Evolutionary conservation across 805 yeast genomes (phyloP).

Genomic region (Vanderwaltozyma tropicalis): DNA sequence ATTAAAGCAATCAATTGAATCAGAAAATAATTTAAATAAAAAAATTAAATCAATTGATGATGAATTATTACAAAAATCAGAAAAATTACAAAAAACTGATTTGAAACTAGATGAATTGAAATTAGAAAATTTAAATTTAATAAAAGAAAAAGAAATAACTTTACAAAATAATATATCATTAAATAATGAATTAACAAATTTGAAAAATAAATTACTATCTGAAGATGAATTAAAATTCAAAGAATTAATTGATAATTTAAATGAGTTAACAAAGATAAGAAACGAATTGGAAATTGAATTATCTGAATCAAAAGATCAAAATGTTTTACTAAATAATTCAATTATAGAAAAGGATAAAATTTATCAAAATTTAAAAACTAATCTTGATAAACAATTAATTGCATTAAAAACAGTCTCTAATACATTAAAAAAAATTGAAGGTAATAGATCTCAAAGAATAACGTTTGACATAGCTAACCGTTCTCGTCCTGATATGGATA

Average conservation of each 20-base stretch:
- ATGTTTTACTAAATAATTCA: not conserved
- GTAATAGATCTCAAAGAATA: conserved; percentile 17
- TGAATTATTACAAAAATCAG: conserved; percentile 2
- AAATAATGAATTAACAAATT: conserved; percentile 4
- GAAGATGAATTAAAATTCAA: conserved; percentile 5
- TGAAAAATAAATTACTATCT: conserved; percentile 2
- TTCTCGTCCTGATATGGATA: conserved; percentile 20
- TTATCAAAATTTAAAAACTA: not conserved
- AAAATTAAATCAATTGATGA: conserved; percentile 1
- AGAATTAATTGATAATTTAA: conserved; percentile 2
- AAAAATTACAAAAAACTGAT: not conserved
- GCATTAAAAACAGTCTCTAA: not conserved
- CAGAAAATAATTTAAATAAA: not conserved
- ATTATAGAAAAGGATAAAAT: not conserved
- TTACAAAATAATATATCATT: conserved; percentile 3
- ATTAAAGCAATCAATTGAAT: conserved; percentile 4
- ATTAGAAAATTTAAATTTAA: conserved; percentile 1
- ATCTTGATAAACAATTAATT: not conserved
- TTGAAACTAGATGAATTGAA: not conserved
- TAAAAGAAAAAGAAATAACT: conserved; percentile 5
- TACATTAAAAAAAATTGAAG: conserved; percentile 9
- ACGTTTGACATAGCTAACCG: conserved; percentile 8
- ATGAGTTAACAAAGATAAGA: not conserved
- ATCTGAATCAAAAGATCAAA: not conserved
- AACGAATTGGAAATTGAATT: not conserved